phyloP scores from a whole-genome alignment of 768 basidiomycete species.

The Boletus insuetus region DNA sequence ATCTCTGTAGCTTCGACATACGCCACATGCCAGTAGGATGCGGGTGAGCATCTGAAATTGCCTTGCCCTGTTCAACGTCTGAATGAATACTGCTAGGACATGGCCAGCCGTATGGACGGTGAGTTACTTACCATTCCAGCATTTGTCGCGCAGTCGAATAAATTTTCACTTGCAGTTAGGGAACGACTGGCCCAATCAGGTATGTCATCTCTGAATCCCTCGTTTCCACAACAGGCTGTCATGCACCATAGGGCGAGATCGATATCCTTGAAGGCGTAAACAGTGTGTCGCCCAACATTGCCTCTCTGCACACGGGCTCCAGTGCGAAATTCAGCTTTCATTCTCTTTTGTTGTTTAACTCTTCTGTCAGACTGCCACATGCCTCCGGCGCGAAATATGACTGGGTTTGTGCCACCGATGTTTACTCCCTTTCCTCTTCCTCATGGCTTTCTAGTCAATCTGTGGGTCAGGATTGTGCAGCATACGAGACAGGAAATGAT shows the following conservation, averaged over 20 bases:
- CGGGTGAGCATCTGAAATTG: constrained; percentile 14
- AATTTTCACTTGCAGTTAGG: constrained; percentile 9
- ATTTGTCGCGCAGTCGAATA: too few species aligned
- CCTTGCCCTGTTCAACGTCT: neutral
- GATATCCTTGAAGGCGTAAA: constrained; percentile 53
- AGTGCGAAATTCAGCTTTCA: constrained; percentile 10
- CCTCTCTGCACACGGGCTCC: constrained; percentile 29
- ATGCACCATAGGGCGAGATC: constrained; percentile 35
- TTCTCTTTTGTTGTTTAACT: neutral
- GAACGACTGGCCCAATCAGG: constrained; percentile 19
- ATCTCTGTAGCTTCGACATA: constrained; percentile 26
- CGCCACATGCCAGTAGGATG: constrained; percentile 33
- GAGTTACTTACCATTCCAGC: neutral
- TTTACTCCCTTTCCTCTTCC: neutral
- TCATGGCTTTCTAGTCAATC: constrained; percentile 10
- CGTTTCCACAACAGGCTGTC: neutral
- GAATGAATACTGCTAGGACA: constrained; percentile 10
- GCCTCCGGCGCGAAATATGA: constrained; percentile 17
- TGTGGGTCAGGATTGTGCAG: constrained; percentile 18
- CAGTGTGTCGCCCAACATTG: constrained; percentile 32
- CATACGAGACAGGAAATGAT: constrained; percentile 18
- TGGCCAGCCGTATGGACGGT: constrained; percentile 29
- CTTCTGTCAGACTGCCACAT: constrained; percentile 19
- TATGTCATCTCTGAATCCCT: neutral
- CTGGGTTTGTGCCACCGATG: constrained; percentile 12